A percentile compares a stretch with the other conserved stretches of the same genome.
These are phyloP conservation scores for Xylariaceae sp. DNA, from an alignment of 2,329 filamentous ascomycete genomes.

Conservation along the genomic window DNA sequence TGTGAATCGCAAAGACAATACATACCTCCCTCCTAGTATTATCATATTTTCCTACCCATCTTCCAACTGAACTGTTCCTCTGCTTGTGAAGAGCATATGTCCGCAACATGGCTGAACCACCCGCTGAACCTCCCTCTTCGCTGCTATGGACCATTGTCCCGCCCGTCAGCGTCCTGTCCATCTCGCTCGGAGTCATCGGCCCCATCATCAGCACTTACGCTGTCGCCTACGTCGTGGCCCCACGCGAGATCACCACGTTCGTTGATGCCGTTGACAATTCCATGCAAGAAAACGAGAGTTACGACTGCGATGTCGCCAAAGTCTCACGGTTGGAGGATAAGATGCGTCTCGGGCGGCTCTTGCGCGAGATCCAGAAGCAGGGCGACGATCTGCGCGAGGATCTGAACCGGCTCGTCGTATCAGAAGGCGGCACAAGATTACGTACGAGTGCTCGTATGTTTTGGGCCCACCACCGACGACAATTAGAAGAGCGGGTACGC, in stretches of 20 bases:
- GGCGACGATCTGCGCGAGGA: constrained; percentile 58
- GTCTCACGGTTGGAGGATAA: constrained; percentile 57
- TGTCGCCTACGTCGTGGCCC: constrained; percentile 52
- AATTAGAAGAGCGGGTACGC: constrained; percentile 52
- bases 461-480: constrained; percentile 51
- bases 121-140: constrained; percentile 42
- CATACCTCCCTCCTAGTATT: constrained; percentile 9
- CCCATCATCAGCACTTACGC: constrained; percentile 49
- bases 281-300: constrained; percentile 58
- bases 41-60: too few species aligned
- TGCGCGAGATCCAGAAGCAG: constrained; percentile 56
- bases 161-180: constrained; percentile 51
- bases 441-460: constrained; percentile 47
- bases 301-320: constrained; percentile 54
- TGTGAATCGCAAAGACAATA: constrained; percentile 15
- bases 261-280: constrained; percentile 58
- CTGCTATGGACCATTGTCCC: constrained; percentile 54
- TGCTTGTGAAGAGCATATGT: constrained; percentile 14
- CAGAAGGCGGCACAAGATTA: constrained; percentile 41
- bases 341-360: constrained; percentile 50
- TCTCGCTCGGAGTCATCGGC: constrained; percentile 49
- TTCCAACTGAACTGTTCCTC: constrained; percentile 13
- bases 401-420: constrained; percentile 46
- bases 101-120: constrained; percentile 42
- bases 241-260: constrained; percentile 52